A percentile compares a stretch with the other conserved stretches of the same genome.
Evolutionary conservation across 2,329 filamentous ascomycete species (phyloP).

Genomic region (Penicillium sclerotigenum): DNA sequence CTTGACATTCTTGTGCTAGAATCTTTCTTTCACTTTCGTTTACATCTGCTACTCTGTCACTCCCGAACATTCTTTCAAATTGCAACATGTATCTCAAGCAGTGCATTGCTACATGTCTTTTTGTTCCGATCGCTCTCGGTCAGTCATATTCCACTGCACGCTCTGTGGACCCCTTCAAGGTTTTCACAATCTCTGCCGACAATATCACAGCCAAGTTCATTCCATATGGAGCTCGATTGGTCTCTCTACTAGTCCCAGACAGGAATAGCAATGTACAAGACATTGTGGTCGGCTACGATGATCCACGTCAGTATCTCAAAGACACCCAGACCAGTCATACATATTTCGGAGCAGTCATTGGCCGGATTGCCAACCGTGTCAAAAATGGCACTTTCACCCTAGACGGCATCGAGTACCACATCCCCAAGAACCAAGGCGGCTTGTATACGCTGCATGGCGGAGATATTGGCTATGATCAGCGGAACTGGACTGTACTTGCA

Average conservation of each 20-base stretch:
- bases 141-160: not conserved
- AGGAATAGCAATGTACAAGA: not conserved
- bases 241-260: not conserved
- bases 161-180: not conserved
- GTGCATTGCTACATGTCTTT: not conserved
- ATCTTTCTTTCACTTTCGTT: not conserved
- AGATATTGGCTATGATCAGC: not conserved
- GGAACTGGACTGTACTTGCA: not conserved
- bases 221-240: not conserved
- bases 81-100: not conserved
- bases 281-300: not conserved
- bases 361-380: not conserved
- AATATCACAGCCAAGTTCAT: not conserved
- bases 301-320: not conserved
- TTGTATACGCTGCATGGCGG: not conserved
- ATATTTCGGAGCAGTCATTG: not conserved
- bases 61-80: not conserved
- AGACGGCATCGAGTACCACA: not conserved
- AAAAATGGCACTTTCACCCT: not conserved
- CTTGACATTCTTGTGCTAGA: not conserved
- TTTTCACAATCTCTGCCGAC: not conserved
- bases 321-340: not conserved
- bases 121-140: not conserved
- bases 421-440: not conserved
- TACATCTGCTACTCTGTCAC: not conserved